Base-by-base conservation (phyloP, 352 stramenopile genomes). In the Globisporangium cystogenes region DNA sequence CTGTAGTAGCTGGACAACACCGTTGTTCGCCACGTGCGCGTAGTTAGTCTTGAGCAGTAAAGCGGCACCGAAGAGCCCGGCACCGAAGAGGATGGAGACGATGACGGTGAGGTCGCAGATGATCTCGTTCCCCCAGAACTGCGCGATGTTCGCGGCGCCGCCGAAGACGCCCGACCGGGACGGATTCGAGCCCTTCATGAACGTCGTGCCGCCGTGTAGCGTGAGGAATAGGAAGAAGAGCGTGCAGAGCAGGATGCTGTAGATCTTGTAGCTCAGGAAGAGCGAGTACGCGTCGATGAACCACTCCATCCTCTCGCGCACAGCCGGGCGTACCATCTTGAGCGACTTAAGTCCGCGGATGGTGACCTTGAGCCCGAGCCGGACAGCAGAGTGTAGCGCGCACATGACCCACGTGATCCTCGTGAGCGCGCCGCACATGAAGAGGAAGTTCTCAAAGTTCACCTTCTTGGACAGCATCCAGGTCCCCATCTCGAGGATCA, bases 361-460 rank as follows among this genome's bases (percentile, higher is more conserved):
- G 58, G 60, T 29, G 59, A 48, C 5, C 35, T 82, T 82, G 15
- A 76, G 43, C 7, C 49, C 0, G 2, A 68, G 33, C 26, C 70
- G 57, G 4, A 67, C 18, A 0, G 68, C 1, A 3, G 70, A 70
- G 37, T 85, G 74, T 7, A 65, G 26, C 14, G 76, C 62, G 31
- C 74, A 82, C 54, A 76, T 76, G 44, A 76, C 55, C 74, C 74
- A 85, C 43, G 74, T 76, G 27, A 82, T 59, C 2, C 60, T 61
- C 1, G 63, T 81, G 40, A 85, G 35, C 0, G 67, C 67, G 1
- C 64, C 72, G 20, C 59, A 68, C 33, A 82, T 54, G 42, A 82
- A 29, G 26, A 29, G 26, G 26, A 29, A 29, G 26, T 29, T 29
- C 26, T 29, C 68, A 29, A 76, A 53, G n/a, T 47, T 81, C 21